Evolutionary conservation across 2,329 filamentous ascomycete species (phyloP).

Genomic region (Trichoderma citrinoviride): DNA sequence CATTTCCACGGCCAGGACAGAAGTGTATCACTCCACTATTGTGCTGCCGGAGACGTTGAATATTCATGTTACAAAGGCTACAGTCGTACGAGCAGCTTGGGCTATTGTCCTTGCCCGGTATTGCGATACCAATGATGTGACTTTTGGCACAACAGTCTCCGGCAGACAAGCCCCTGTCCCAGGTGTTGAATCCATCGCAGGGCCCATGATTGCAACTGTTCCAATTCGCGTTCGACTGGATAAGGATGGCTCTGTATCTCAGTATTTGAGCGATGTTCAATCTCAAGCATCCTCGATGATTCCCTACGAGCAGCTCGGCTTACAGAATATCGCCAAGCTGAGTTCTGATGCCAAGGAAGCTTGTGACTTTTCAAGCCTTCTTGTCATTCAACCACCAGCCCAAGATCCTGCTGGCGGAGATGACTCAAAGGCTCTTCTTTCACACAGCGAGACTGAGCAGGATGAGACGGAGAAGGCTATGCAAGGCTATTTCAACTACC

Average conservation of each 20-base stretch:
- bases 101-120: constrained; percentile 38
- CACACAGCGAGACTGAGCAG: background rate
- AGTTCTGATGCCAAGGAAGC: constrained; percentile 21
- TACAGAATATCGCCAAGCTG: constrained; percentile 26
- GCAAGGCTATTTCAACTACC: constrained; percentile 15
- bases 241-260: background rate
- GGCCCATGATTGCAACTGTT: constrained; percentile 22
- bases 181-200: constrained; percentile 23
- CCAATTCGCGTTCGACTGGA: constrained; percentile 9
- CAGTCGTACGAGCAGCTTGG: constrained; percentile 30
- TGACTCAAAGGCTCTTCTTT: background rate
- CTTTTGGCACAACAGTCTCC: constrained; percentile 24
- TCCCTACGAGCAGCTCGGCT: constrained; percentile 25
- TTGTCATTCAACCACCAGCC: constrained; percentile 23
- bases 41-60: background rate
- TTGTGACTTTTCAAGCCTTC: constrained; percentile 25
- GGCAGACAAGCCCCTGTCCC: constrained; percentile 26
- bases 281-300: constrained; percentile 21
- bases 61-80: constrained; percentile 25
- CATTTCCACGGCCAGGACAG: background rate
- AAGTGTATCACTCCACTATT: background rate
- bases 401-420: background rate
- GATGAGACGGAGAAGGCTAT: background rate
- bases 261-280: constrained; percentile 19
- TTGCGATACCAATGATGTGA: constrained; percentile 29